Base-by-base conservation (phyloP, 2,329 filamentous ascomycete species). In the Verticillium zaregamsianum region DNA sequence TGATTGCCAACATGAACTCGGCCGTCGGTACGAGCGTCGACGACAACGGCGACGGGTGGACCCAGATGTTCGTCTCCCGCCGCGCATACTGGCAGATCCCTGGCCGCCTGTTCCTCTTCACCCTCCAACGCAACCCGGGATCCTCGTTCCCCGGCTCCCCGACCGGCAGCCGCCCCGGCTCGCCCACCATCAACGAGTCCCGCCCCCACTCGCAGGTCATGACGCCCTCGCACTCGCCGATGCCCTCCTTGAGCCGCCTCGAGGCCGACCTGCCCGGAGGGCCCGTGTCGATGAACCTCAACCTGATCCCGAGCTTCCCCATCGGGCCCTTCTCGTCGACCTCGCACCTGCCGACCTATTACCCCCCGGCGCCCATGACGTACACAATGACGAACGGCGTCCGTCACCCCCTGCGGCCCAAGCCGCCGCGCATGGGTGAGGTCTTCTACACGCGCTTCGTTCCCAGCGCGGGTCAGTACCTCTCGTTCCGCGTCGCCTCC, bases 81-180 rank as follows among this genome's bases (percentile, higher is more conserved):
- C 83, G 86, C 64, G 87, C 87, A 69, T 99, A 97, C 76, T 99
- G 95, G 95, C 95, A 98, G 77, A 83, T 95, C 3, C 92, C 96
- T 52, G 86, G 91, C 0, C 86, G 92, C 6, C 83, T 96, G 58
- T 98, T 97, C 72, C 86, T 98, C 56, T 97, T 96, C 77, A 92
- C 91, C 0, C 81, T 94, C 32, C 86, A 90, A 57, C 91, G 90
- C 0, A 79, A 78, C 52, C 77, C 67, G 66, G 68, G 66, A 32
- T 65, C 40, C 23, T 79, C 80, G 1, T 76, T 77, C 59, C 78
- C 82, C 0, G 79, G 76, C 5, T 86, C 85, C 11, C 83, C 85
- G 0, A 75, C 73, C n/a, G 69, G 70, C 14, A 87, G 85, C 66
- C 76, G 83, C 1, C 84, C 85, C 1, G 78, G 72, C 2, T 87